Evolutionary conservation across 495 filamentous ascomycete species (phyloP).

Genomic region (Neurospora tetrasperma): DNA sequence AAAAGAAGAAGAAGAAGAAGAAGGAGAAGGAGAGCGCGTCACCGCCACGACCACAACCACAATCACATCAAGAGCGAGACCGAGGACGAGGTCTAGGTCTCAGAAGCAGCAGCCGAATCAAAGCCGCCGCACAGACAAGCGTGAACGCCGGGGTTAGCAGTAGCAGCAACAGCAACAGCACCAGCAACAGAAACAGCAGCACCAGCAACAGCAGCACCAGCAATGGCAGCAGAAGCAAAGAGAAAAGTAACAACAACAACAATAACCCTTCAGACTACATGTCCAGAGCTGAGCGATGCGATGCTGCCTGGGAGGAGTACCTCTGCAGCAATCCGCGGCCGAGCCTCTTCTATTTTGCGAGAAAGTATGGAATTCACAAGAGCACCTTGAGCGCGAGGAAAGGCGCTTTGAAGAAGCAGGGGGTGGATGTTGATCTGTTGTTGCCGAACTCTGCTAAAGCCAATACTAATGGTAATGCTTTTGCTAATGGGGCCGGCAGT

Average conservation of each 20-base stretch:
- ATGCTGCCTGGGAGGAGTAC: neutral
- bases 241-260: neutral
- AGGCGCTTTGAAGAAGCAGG: neutral
- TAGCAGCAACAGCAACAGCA: neutral
- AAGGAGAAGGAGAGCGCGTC: neutral
- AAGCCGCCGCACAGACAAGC: neutral
- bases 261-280: neutral
- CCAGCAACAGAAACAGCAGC: too few relatives aligned
- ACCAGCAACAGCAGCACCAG: neutral
- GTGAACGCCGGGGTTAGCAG: neutral
- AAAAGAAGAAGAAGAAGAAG: neutral
- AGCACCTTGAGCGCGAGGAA: neutral
- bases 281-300: neutral
- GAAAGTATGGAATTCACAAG: neutral
- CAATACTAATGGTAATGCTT: too few relatives aligned
- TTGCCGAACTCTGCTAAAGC: neutral
- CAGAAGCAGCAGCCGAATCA: neutral
- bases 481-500: neutral
- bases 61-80: neutral
- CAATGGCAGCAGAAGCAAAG: neutral
- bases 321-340: neutral
- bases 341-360: neutral
- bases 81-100: neutral
- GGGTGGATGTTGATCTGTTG: neutral
- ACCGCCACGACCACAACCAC: neutral